Evolutionary conservation across 2,329 filamentous ascomycete species (phyloP).

Genomic region (Epichloe gansuensis): DNA sequence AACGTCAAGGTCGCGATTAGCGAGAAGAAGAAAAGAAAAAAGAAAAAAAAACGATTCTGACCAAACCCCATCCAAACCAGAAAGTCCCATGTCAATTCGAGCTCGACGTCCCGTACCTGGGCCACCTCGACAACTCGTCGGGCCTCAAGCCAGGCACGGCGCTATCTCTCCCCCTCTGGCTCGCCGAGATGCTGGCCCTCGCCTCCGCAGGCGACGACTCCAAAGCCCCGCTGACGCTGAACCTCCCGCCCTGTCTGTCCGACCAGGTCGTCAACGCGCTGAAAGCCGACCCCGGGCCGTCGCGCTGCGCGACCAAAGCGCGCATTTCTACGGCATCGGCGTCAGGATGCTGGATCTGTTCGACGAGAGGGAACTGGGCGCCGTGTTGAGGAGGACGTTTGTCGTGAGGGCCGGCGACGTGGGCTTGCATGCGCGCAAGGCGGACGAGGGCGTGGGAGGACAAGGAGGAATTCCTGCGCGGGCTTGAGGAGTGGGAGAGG

Average conservation of each 20-base stretch:
- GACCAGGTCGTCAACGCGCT: constrained; percentile 76
- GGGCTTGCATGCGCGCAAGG: constrained; percentile 79
- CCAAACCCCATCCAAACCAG: constrained; percentile 27
- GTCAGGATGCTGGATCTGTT: constrained; percentile 82
- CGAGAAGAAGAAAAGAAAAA: too few relatives aligned
- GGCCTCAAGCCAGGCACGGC: constrained; percentile 71
- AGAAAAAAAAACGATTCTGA: too few relatives aligned
- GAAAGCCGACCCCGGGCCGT: constrained; percentile 84
- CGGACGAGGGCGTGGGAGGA: constrained; percentile 48
- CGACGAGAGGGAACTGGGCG: constrained; percentile 66
- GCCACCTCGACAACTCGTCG: constrained; percentile 75
- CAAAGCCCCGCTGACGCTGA: constrained; percentile 61
- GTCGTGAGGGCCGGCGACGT: constrained; percentile 71
- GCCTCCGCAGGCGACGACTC: constrained; percentile 36
- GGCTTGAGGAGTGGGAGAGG: constrained; percentile 83
- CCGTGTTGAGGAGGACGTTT: constrained; percentile 67
- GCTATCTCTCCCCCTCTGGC: constrained; percentile 80
- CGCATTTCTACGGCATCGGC: constrained; percentile 79
- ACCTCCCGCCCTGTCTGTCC: constrained; percentile 66
- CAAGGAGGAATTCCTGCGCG: constrained; percentile 69
- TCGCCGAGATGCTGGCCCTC: constrained; percentile 84
- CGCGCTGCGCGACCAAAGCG: constrained; percentile 68
- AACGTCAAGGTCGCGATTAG: too few relatives aligned
- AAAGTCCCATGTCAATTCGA: constrained; percentile 96
- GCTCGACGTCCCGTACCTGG: constrained; percentile 74